Evolutionary conservation across 768 basidiomycete genomes (phyloP).

Genomic region (Suillus decipiens): DNA sequence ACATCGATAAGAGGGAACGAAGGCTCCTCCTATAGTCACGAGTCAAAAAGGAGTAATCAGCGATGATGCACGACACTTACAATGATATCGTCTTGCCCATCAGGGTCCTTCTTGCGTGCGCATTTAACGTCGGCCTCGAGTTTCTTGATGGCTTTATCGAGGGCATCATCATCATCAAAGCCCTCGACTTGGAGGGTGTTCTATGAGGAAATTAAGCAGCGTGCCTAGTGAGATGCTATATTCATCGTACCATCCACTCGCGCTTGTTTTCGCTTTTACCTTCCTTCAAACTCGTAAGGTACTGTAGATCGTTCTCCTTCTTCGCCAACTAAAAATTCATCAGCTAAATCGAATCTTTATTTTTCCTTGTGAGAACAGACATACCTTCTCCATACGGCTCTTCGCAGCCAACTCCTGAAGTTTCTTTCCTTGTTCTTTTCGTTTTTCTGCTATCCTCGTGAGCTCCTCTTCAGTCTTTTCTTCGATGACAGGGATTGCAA

Average conservation of each 20-base stretch:
- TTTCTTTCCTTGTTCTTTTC: constrained; percentile 83
- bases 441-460: constrained; percentile 70
- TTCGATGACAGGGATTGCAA: constrained; percentile 55
- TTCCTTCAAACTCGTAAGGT: constrained; percentile 65
- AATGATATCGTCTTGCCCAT: constrained; percentile 63
- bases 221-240: neutral
- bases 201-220: constrained; percentile 34
- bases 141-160: constrained; percentile 85
- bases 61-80: constrained; percentile 30
- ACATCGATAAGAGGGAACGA: constrained; percentile 90
- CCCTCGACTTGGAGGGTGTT: constrained; percentile 65
- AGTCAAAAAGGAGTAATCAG: constrained; percentile 2
- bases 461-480: constrained; percentile 95
- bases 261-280: constrained; percentile 59
- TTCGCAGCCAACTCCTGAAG: constrained; percentile 91
- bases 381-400: constrained; percentile 82
- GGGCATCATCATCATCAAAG: constrained; percentile 72
- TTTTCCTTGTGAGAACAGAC: constrained; percentile 9
- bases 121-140: constrained; percentile 78
- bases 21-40: constrained; percentile 62
- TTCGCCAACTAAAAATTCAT: constrained; percentile 53
- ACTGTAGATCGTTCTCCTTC: constrained; percentile 75
- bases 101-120: constrained; percentile 79
- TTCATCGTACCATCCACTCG: constrained; percentile 69
- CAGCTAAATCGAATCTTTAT: neutral